Percentiles rank a stretch among this genome's conserved stretches.
phyloP scores from a whole-genome alignment of 768 basidiomycete species.

The Xerocomus brunneocitrinus region DNA sequence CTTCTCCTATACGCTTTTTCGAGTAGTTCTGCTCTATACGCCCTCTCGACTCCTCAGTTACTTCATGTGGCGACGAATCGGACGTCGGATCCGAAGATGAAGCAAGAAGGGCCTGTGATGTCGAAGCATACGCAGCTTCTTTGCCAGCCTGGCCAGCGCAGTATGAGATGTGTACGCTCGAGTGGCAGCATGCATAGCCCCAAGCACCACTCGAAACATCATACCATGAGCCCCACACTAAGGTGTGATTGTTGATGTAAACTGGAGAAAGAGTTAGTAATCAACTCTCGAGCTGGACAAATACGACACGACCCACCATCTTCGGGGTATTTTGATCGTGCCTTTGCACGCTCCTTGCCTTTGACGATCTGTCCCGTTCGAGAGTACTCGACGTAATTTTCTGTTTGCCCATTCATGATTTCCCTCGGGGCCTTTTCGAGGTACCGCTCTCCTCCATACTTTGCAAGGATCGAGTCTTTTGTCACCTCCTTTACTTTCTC shows the following conservation, averaged over 20 bases:
- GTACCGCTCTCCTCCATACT: slow-evolving; percentile 93
- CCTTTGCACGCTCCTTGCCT: slow-evolving; percentile 85
- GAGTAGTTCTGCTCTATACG: slow-evolving; percentile 67
- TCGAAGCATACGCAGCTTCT: slow-evolving; percentile 71
- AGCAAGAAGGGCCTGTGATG: slow-evolving; percentile 61
- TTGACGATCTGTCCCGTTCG: slow-evolving; percentile 86
- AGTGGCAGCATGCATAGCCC: slow-evolving; percentile 97
- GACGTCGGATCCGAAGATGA: slow-evolving; percentile 31
- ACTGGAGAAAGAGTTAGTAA: slow-evolving; percentile 41
- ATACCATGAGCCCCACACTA: slow-evolving; percentile 99
- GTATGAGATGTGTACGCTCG: slow-evolving; percentile 79
- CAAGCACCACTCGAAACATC: slow-evolving; percentile 63
- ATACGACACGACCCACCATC: slow-evolving; percentile 62
- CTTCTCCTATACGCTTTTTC: slow-evolving; percentile 78
- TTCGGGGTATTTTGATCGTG: slow-evolving; percentile 90
- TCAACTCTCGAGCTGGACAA: not conserved
- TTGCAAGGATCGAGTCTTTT: slow-evolving; percentile 84
- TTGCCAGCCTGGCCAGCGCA: slow-evolving; percentile 87
- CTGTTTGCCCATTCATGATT: slow-evolving; percentile 91
- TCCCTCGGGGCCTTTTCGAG: slow-evolving; percentile 88
- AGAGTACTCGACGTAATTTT: slow-evolving; percentile 97
- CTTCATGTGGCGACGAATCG: slow-evolving; percentile 30
- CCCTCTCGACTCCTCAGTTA: slow-evolving; percentile 28
- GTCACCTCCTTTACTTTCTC: slow-evolving; percentile 84
- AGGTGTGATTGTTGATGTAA: slow-evolving; percentile 86